These are phyloP conservation scores for Cryptococcus hybrid DNA, from an alignment of 1,284 basidiomycete species.

Conservation along the genomic window DNA sequence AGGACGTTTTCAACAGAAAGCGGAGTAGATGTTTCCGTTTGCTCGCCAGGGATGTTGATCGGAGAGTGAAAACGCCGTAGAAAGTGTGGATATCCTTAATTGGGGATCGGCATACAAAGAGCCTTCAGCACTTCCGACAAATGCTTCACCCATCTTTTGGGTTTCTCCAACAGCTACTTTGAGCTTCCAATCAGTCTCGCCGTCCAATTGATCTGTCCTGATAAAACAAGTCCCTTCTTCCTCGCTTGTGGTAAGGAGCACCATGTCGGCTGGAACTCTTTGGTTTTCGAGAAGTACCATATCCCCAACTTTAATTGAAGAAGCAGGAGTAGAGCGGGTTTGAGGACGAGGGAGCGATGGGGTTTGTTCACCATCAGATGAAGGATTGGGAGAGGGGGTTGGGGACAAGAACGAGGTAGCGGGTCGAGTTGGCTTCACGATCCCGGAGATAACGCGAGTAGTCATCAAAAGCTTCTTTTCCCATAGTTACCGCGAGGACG, in stretches of 20 bases:
- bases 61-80: slow-evolving; percentile 85
- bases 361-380: slow-evolving; percentile 24
- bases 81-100: slow-evolving; percentile 98
- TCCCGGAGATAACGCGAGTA: slow-evolving; percentile 90
- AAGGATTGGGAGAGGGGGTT: slow-evolving; percentile 44
- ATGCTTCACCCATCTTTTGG: slow-evolving; percentile 69
- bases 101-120: slow-evolving; percentile 90
- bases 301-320: slow-evolving; percentile 86
- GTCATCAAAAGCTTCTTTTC: slow-evolving; percentile 98
- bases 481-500: slow-evolving; percentile 92
- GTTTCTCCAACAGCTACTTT: slow-evolving; percentile 82
- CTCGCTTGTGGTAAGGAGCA: slow-evolving; percentile 81
- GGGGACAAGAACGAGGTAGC: slow-evolving; percentile 75
- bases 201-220: slow-evolving; percentile 95
- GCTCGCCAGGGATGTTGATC: slow-evolving; percentile 54
- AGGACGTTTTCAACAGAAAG: slow-evolving; percentile 90
- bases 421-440: slow-evolving; percentile 89
- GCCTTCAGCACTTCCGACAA: slow-evolving; percentile 71
- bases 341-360: slow-evolving; percentile 29
- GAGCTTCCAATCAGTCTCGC: slow-evolving; percentile 99
- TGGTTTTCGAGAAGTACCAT: slow-evolving; percentile 91
- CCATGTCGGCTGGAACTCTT: slow-evolving; percentile 91
- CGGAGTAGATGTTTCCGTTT: slow-evolving; percentile 66
- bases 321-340: slow-evolving; percentile 74
- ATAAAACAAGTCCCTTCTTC: slow-evolving; percentile 90